Base-by-base conservation (phyloP, 306 rosid genomes). In the Sphenostylis stenocarpa region DNA sequence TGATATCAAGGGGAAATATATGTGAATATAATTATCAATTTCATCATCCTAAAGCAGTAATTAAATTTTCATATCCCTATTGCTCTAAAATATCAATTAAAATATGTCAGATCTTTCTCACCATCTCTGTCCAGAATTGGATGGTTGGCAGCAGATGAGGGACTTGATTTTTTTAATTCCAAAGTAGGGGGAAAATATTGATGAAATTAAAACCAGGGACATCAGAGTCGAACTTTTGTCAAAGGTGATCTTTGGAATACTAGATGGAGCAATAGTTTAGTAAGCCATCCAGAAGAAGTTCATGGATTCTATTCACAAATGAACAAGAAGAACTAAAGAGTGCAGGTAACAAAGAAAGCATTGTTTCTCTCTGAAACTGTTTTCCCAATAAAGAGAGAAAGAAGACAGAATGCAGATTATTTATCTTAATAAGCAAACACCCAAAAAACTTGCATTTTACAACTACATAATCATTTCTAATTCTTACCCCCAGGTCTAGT, bases 401-500 rank as follows among this genome's bases (percentile, higher is more conserved):
- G 64, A 14, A 33, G 14, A 6, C 8, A 12, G 10, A 20, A 17
- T 41, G 45, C 12, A 38, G 47, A 77, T 29, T 21, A 4, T 31
- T 21, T 26, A 21, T 31, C 20, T 69, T 47, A 45, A 70, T 24
- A 63, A 29, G 19, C 29, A 38, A 76, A 70, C 24, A 20, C 21
- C 38, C 24, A 56, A 72, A 56, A 38, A 61, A 77, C 38, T 17
- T 28, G 44, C 52, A 47, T 75, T 13, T 33, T 13, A 77, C 29
- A 68, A 68, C 17, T 49, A 51, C 15, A 68, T 0, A 19, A 52
- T 21, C 28, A 49, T 20, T 44, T 28, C 44, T 52, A 69, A 47
- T 29, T 21, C 80, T 74, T 67, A 81, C 87, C 49, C 1, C 13
- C 26, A 24, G 45, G 16, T 36, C 48, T 56, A 16, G 45, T 3